Conservation (phyloP, 192 early-diverging fungal species). For the Linnemannia exigua region DNA sequence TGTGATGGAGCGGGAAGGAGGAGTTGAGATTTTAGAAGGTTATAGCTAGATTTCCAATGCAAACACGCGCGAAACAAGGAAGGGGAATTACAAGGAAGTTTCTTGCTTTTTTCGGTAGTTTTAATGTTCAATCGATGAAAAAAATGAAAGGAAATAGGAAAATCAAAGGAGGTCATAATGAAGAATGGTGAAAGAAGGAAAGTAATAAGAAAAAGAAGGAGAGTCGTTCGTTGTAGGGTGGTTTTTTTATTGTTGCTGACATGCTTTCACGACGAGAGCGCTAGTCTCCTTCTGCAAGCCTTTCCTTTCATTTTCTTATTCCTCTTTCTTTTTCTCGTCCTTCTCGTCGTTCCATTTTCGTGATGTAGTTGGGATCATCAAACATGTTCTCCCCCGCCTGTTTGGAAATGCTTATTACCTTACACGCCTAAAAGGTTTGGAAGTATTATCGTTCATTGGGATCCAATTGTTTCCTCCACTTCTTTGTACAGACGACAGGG, state of each 20-base stretch:
- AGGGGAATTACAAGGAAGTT: not conserved
- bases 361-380: not conserved
- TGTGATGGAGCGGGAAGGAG: not conserved
- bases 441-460: not conserved
- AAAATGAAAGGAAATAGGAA: not conserved
- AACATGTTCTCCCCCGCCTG: not conserved
- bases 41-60: not conserved
- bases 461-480: not conserved
- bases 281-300: not conserved
- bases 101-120: not conserved
- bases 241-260: not conserved
- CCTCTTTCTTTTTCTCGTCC: too few species aligned
- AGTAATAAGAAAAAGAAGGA: slow-evolving; percentile 5
- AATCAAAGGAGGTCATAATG: not conserved
- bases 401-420: not conserved
- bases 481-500: too few species aligned
- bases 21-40: not conserved
- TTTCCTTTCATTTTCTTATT: not conserved
- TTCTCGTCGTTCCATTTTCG: not conserved
- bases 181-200: not conserved
- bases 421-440: too few species aligned
- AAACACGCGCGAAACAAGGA: not conserved
- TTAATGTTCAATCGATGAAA: not conserved
- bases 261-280: not conserved
- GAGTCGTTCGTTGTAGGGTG: not conserved